These are phyloP conservation scores for Paramecium sexaurelia DNA, from an alignment of 73 alveolate species.

Conservation along the genomic window DNA sequence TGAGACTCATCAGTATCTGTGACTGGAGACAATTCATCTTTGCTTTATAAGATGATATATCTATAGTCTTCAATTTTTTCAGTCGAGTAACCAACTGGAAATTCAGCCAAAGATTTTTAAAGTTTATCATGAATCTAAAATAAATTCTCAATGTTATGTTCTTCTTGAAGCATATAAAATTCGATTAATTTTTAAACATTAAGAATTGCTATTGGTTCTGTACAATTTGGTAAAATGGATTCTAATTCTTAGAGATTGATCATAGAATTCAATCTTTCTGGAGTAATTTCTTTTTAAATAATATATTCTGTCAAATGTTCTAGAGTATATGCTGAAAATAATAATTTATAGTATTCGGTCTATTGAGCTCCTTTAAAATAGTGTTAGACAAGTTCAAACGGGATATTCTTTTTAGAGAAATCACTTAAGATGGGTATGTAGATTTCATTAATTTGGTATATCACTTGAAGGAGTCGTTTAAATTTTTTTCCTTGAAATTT, in stretches of 20 bases:
- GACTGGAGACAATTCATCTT: slow-evolving; percentile 26
- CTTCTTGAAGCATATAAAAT: not conserved
- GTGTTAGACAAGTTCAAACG: not conserved
- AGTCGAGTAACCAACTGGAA: not conserved
- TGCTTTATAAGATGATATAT: not conserved
- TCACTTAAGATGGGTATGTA: not conserved
- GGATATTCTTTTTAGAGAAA: not conserved
- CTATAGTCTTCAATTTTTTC: slow-evolving; percentile 27
- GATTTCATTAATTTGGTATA: not conserved
- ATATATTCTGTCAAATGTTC: not conserved
- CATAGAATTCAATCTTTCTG: not conserved
- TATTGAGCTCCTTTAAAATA: not conserved
- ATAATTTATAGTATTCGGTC: not conserved
- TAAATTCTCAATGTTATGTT: not conserved
- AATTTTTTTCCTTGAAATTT: not conserved
- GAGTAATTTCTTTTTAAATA: not conserved
- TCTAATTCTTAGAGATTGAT: not conserved
- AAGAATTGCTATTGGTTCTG: not conserved
- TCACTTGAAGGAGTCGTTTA: not conserved
- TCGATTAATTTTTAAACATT: not conserved
- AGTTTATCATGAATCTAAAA: slow-evolving; percentile 8
- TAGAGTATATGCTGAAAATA: not conserved
- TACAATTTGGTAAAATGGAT: not conserved
- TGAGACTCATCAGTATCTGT: slow-evolving; percentile 28
- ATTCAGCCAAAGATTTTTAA: not conserved